Base-by-base conservation (phyloP, 169 alveolate genomes). In the Babesia sp. region DNA sequence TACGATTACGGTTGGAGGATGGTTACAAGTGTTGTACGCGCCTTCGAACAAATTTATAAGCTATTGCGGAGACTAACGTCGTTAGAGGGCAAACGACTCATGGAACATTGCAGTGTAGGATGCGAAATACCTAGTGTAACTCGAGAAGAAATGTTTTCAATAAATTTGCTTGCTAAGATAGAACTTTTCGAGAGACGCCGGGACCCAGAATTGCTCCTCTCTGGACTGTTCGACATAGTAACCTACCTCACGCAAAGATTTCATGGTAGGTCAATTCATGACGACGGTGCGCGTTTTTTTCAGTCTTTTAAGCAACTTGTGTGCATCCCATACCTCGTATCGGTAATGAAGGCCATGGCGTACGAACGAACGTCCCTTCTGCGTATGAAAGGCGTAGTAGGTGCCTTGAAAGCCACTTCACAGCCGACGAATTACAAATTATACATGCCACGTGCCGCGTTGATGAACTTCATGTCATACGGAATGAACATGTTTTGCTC, bases 401-500 rank as follows among this genome's bases (percentile, higher is more conserved):
- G 45, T 11, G 31, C 9, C 0, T 14, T 61, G 39, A 36, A 16
- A 12, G 9, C 39, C 1, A 36, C n/a, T 11, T 36, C 2, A 11
- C 18, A 16, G 16, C 0, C 31, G 36, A 41, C 28, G 6, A 61
- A 22, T n/a, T 41, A 64, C 33, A n/a, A 34, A 0, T 29, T 48
- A 31, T 64, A 33, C 26, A 18, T 46, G 5, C 36, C 74, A 24
- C 33, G 26, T 20, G 11, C 31, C 48, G 50, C 63, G 31, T 22
- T 64, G 44, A 29, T 14, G 11, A 45, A 33, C 7, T 64, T 64
- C 1, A 45, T 34, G 61, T 64, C 37, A 8, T 50, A 29, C 22
- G 74, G 74, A 12, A 64, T 64, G 74, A 22, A 24, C 26, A 26
- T 3, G 0, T 64, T 64, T 48, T 64, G 74, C 34, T 29, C 53